phyloP scores from a whole-genome alignment of 257 asterid species.

The Striga asiatica region DNA sequence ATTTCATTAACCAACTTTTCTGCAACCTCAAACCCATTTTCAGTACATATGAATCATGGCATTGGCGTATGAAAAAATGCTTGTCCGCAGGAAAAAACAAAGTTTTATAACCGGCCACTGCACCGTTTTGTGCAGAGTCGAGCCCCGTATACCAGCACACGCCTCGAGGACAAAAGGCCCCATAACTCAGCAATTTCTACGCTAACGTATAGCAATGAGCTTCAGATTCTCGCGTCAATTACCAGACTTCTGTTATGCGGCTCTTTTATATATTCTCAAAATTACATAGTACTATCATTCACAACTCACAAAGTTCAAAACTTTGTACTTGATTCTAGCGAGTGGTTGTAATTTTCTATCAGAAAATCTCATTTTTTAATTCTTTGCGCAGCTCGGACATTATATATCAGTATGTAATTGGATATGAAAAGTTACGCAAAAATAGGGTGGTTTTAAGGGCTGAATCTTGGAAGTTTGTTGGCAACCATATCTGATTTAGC shows the following conservation, averaged over 20 bases:
- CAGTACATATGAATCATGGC: constrained; percentile 57
- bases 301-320: neutral
- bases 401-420: too few relatives aligned
- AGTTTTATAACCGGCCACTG: constrained; percentile 46
- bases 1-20: constrained; percentile 60
- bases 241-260: constrained; percentile 65
- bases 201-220: constrained; percentile 31
- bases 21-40: constrained; percentile 36
- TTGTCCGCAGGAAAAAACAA: constrained; percentile 42
- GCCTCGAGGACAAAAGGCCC: constrained; percentile 74
- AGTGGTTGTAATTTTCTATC: too few relatives aligned
- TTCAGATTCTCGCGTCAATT: constrained; percentile 30
- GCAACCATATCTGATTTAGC: neutral
- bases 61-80: constrained; percentile 50
- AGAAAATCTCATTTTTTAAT: too few relatives aligned
- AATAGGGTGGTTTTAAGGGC: neutral
- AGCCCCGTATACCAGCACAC: constrained; percentile 53
- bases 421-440: too few relatives aligned
- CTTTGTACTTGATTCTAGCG: too few relatives aligned
- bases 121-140: constrained; percentile 34
- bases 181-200: constrained; percentile 31
- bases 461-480: neutral
- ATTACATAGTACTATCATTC: neutral
- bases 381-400: too few relatives aligned
- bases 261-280: constrained; percentile 30